Conservation (phyloP, 768 basidiomycete species). For the Thelephora ganbajun region DNA sequence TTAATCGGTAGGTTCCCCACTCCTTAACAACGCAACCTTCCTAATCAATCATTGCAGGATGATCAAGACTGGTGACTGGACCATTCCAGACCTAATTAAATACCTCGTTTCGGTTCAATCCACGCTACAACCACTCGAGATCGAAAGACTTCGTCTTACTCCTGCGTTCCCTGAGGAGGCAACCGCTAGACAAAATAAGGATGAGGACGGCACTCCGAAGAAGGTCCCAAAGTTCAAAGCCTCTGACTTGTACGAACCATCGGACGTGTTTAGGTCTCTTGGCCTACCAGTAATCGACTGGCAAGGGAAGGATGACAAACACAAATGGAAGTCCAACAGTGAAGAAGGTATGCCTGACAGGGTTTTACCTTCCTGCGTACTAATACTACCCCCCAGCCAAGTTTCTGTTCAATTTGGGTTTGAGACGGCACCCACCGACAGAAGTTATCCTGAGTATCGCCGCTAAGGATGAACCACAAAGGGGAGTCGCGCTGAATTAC, state of each 20-base stretch:
- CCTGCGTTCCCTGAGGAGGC: conserved; percentile 61
- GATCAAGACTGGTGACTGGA: conserved; percentile 87
- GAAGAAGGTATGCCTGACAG: conserved; percentile 57
- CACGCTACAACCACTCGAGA: conserved; percentile 41
- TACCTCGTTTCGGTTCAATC: conserved; percentile 78
- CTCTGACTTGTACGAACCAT: conserved; percentile 74
- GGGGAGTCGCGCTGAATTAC: conserved; percentile 63
- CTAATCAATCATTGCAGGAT: conserved; percentile 32
- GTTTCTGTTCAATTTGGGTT: conserved; percentile 59
- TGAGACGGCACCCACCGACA: conserved; percentile 56
- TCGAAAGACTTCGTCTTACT: conserved; percentile 43
- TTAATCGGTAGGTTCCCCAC: conserved; percentile 45
- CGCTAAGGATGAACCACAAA: conserved; percentile 35
- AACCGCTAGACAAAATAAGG: background rate
- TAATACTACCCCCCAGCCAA: conserved; percentile 37
- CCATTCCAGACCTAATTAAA: conserved; percentile 67
- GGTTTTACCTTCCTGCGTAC: background rate
- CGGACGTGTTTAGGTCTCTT: conserved; percentile 53
- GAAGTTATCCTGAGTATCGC: conserved; percentile 56
- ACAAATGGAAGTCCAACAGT: conserved; percentile 69
- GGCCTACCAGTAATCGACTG: conserved; percentile 80
- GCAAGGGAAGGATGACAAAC: conserved; percentile 34
- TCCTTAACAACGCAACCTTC: background rate
- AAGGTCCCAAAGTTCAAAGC: conserved; percentile 31
- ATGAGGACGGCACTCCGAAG: conserved; percentile 3